Percentiles rank a stretch among this genome's conserved stretches.
Conservation (phyloP, 352 stramenopile genomes). For the Pythium brachiatum region DNA sequence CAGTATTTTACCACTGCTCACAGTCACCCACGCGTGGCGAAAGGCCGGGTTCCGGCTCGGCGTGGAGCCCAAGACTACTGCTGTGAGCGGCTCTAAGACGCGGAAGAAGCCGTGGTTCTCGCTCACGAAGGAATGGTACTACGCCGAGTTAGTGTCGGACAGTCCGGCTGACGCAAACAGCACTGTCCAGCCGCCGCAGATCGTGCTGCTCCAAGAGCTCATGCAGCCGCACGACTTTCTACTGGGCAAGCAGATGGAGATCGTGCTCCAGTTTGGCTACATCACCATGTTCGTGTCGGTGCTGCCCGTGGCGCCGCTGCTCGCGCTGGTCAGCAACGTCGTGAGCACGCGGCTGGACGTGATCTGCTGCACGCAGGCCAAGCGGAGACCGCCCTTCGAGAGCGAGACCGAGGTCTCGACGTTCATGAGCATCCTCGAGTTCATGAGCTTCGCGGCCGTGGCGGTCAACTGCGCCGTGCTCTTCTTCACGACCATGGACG, state of each 20-base stretch:
- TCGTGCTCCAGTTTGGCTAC: constrained; percentile 91
- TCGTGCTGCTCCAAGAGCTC: constrained; percentile 63
- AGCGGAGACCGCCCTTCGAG: constrained; percentile 68
- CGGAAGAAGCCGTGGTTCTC: constrained; percentile 18
- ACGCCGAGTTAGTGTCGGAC: constrained; percentile 29
- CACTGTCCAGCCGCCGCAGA: constrained; percentile 27
- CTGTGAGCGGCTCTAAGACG: too few relatives aligned
- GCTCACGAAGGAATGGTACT: constrained; percentile 59
- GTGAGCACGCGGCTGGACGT: constrained; percentile 88
- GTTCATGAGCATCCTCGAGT: constrained; percentile 89
- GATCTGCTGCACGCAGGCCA: constrained; percentile 70
- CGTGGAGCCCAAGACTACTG: not conserved
- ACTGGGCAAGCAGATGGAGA: constrained; percentile 78
- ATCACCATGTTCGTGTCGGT: constrained; percentile 94
- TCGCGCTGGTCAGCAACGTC: constrained; percentile 86
- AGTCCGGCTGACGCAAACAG: constrained; percentile 19
- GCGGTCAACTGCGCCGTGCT: constrained; percentile 74
- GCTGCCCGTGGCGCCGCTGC: constrained; percentile 84
- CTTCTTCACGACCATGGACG: constrained; percentile 61
- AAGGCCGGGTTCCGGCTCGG: constrained; percentile 38
- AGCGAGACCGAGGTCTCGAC: constrained; percentile 87
- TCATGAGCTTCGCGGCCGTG: constrained; percentile 88
- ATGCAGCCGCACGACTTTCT: constrained; percentile 71
- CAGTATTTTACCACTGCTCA: constrained; percentile 49
- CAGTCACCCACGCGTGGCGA: constrained; percentile 46